Base-by-base conservation (phyloP, 2,329 filamentous ascomycete species). In the Cylindrodendrum hubeiense region DNA sequence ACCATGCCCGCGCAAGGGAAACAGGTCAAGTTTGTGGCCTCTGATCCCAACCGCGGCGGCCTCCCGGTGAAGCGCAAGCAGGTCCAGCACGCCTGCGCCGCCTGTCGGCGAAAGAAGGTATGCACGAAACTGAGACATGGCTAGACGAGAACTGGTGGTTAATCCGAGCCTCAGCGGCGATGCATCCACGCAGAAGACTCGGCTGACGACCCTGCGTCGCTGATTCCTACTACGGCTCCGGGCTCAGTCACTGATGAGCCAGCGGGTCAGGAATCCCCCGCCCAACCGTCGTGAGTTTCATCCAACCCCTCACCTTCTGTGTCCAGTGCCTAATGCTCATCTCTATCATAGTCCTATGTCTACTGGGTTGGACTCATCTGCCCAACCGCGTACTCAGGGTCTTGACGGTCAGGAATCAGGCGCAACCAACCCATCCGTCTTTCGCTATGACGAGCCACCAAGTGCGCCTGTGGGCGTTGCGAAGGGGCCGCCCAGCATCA, bases 41-140 rank as follows among this genome's bases (percentile, higher is more conserved):
- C 86, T 13, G 85, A 89, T 75, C 80, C 80, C 6, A 80, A 80
- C 24, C 75, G 79, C 17, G 79, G 79, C 50, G 87, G 86, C 19
- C 76, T 89, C 63, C 87, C 87, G 5, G 79, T 87, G 59, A 90
- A 90, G 78, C 80, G 87, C 54, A 87, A 87, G 68, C 88, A 90
- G 72, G 86, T 88, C 22, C 82, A 84, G 62, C 86, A 89, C 30
- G 88, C 88, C 5, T 90, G 88, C 67, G 79, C 81, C 0, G 77
- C 79, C 2, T 90, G 88, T 68, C 84, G 87, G 5, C 84, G 82
- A 52, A 84, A 84, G 66, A 89, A 89, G 81, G 85, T 86, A 54
- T 50, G 74, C 55, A 5, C 6, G 12, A 3, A 17, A 15, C 15
- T 15, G 10, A 39, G 8, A 3, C 30, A 15, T n/a, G 37, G 22